Conservation (phyloP, 2,329 filamentous ascomycete species). For the Colletotrichum eremochloae region DNA sequence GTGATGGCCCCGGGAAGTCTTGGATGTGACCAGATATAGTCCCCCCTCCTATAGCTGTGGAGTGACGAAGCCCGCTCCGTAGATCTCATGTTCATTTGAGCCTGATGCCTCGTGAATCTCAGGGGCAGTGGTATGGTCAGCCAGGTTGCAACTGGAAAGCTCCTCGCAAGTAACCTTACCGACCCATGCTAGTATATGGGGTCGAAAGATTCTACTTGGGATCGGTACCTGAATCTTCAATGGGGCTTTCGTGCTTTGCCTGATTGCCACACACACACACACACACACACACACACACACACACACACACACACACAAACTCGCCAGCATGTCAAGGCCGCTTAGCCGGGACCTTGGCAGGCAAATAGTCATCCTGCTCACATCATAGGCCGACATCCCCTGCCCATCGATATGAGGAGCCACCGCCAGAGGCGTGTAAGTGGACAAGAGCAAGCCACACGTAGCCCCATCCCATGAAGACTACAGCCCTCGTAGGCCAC, state of each 20-base stretch:
- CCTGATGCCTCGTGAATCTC: background rate
- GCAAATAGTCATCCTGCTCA: background rate
- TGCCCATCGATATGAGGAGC: background rate
- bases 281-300: too few species aligned
- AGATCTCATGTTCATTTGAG: slow-evolving; percentile 23
- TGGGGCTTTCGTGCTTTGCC: background rate
- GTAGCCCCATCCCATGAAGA: background rate
- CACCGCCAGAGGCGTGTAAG: background rate
- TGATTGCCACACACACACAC: slow-evolving; percentile 22
- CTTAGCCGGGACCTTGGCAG: slow-evolving; percentile 32
- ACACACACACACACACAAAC: background rate
- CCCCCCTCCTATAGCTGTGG: background rate
- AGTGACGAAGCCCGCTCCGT: slow-evolving; percentile 33
- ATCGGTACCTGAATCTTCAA: slow-evolving; percentile 39
- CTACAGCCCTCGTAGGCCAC: background rate
- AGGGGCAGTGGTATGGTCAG: background rate
- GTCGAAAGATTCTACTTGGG: slow-evolving; percentile 1
- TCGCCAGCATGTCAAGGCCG: background rate
- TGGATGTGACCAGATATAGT: slow-evolving; percentile 26
- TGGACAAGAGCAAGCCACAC: slow-evolving; percentile 9
- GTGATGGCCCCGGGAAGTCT: slow-evolving; percentile 27
- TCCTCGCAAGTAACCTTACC: background rate
- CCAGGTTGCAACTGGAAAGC: too few species aligned
- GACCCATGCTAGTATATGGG: background rate
- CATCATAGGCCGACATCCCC: slow-evolving; percentile 8